Base-by-base conservation (phyloP, 208 protist genomes). In the Acanthamoeba divionensis region DNA sequence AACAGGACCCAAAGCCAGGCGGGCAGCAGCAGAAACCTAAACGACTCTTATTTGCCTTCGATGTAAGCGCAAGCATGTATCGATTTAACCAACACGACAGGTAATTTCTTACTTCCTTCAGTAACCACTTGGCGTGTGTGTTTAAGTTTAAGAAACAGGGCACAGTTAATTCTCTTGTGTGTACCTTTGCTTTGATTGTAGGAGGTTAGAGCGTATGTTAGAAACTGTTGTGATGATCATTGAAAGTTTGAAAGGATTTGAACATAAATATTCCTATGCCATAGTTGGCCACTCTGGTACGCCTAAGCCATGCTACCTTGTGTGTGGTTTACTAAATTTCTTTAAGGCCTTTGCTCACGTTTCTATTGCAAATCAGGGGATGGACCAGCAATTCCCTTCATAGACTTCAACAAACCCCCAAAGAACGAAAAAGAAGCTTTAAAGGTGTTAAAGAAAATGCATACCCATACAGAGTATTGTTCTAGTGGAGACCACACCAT, bases 41-140 rank as follows among this genome's bases (percentile, higher is more conserved):
- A 90, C 95, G 96, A 41, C 73, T 97, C 15, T 69, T 96, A n/a
- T 98, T 98, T 93, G 95, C 96, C 44, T 91, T 97, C 41, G 97
- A 98, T 90, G 96, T 97, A 48, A 96, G 94, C 60, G 97, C 96
- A 12, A 96, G 93, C 90, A 98, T 98, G 97, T 98, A 97, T 94
- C 95, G 96, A 77, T 98, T 97, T 93, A 97, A 98, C 38, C 73
- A 94, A 29, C 93, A 94, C 92, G 97, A 98, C 80, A 18, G 79
- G 73, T 80, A 55, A 8, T n/a, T 67, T 15, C 31, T 38, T 24
- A n/a, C 15, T 15, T 57, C n/a, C 52, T 57, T 18, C 52, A 18
- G 15, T 57, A 18, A 13, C 52, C 13, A 67, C 10, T 18, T n/a
- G n/a, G n/a, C n/a, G n/a, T n/a, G n/a, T n/a, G n/a, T n/a, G n/a